Evolutionary conservation across 1,284 basidiomycete genomes (phyloP), one percentile per base, ranked within the genome.

Genomic region (Apiotrichum gracile): DNA sequence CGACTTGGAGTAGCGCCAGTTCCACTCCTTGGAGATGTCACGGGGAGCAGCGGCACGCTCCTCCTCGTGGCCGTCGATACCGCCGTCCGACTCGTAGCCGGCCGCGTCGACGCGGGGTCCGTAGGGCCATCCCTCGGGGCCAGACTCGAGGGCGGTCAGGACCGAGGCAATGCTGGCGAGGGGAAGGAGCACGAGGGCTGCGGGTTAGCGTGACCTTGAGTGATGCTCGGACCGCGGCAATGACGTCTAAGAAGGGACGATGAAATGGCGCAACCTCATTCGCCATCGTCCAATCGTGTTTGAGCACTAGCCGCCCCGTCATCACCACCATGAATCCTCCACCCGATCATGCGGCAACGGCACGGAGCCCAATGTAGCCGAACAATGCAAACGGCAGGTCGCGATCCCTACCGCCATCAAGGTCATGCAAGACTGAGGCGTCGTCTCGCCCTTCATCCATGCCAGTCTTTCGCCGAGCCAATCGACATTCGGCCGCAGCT

Each of bases 1-100:
- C n/a, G 70, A 72, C 62, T 76, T 77, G 62, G 62, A 72, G 57
- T 68, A 76, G 53, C 63, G 65, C 68, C 69, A 75, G 29, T 58
- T 57, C 62, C 67, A 76, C 25, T 65, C 64, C 52, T 71, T 65
- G 27, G 63, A 64, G 57, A 63, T 62, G 43, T 61, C 60, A 27
- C 63, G 63, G 10, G 64, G 58, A 16, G 40, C 45, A 19, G 41
- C 49, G 22, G 53, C 47, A 22, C 43, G 55, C 41, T 52, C 55
- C 46, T 58, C 54, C 41, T 52, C 56, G 44, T 58, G 52, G 21
- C 58, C 59, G 31, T 68, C 69, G 49, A 73, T 70, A 22, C 67
- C 74, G 24, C 70, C 71, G 57, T 73, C 69, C 57, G 66, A 51
- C 57, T 76, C 74, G 61, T 76, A 75, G 13, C 74, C 74, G 24